Evolutionary conservation across 2,329 filamentous ascomycete species (phyloP).

Genomic region (Neofusicoccum parvum): DNA sequence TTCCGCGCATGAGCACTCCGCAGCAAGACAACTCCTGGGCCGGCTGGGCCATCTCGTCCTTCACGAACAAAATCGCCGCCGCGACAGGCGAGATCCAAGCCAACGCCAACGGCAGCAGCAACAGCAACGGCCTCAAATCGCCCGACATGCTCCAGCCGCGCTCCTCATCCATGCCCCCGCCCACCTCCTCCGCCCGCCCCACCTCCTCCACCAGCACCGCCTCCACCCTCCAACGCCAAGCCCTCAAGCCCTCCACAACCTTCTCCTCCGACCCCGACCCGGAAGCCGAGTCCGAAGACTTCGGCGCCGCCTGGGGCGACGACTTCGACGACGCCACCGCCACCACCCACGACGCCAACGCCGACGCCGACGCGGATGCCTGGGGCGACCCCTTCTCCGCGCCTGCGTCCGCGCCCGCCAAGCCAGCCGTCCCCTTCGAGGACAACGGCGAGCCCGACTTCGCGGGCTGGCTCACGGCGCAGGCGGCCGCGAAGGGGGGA

Average conservation of each 20-base stretch:
- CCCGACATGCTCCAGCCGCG: constrained; percentile 45
- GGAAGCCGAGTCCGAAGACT: constrained; percentile 50
- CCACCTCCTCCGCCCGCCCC: constrained; percentile 38
- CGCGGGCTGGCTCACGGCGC: constrained; percentile 89
- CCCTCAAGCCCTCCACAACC: constrained; percentile 29
- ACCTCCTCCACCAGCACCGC: constrained; percentile 48
- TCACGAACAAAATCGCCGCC: constrained; percentile 88
- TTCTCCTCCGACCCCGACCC: constrained; percentile 32
- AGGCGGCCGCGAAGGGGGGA: constrained; percentile 71
- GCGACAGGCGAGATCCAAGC: constrained; percentile 85
- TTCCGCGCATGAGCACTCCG: constrained; percentile 78
- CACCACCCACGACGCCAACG: constrained; percentile 65
- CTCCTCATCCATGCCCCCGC: constrained; percentile 52
- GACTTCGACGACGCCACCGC: constrained; percentile 59
- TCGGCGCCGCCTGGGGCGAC: constrained; percentile 69
- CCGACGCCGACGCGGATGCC: constrained; percentile 55
- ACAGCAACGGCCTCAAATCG: constrained; percentile 35
- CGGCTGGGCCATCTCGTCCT: constrained; percentile 97
- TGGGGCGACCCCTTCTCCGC: constrained; percentile 52
- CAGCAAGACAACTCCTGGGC: constrained; percentile 77
- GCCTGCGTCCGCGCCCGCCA: constrained; percentile 35
- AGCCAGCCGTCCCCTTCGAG: constrained; percentile 62
- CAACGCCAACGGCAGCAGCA: constrained; percentile 45
- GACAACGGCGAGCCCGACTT: constrained; percentile 93
- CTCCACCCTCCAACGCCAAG: constrained; percentile 54